phyloP scores from a whole-genome alignment of 352 stramenopile species.

The Globisporangium viniferum region DNA sequence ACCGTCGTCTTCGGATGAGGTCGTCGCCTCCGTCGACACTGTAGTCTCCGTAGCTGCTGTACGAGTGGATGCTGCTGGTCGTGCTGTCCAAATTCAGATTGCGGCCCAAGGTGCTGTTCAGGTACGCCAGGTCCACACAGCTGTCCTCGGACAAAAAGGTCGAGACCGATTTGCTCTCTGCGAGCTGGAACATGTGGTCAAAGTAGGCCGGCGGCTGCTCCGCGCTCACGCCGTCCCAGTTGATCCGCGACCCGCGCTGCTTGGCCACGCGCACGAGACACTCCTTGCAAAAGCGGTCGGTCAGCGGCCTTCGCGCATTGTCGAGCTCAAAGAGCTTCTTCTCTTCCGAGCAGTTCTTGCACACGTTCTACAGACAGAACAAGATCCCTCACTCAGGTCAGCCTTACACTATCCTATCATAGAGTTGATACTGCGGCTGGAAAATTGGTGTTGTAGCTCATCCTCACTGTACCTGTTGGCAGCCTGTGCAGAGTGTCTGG shows the following conservation, averaged over 20 bases:
- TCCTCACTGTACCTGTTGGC: conserved; percentile 22
- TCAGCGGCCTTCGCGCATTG: conserved; percentile 31
- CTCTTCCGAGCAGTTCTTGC: conserved; percentile 44
- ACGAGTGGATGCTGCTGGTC: background rate
- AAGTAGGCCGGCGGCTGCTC: conserved; percentile 22
- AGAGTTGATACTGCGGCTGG: background rate
- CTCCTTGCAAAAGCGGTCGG: conserved; percentile 41
- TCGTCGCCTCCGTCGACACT: background rate
- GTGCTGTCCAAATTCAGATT: background rate
- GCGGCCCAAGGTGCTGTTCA: background rate
- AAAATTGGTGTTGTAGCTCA: background rate
- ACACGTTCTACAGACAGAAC: conserved; percentile 29
- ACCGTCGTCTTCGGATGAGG: background rate
- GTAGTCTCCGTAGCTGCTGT: background rate
- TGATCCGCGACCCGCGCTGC: conserved; percentile 8
- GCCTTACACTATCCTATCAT: background rate
- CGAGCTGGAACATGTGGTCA: conserved; percentile 7
- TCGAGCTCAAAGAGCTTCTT: conserved; percentile 46
- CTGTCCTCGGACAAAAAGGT: conserved; percentile 20
- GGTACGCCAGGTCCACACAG: background rate
- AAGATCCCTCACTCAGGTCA: background rate
- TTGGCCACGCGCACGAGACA: conserved; percentile 28
- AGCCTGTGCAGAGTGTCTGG: conserved; percentile 21
- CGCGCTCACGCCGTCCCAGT: conserved; percentile 5
- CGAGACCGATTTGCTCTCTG: background rate